A percentile compares a stretch with the other conserved stretches of the same genome.
phyloP scores from a whole-genome alignment of 331 rosid species.

The Spiraea crenata region DNA sequence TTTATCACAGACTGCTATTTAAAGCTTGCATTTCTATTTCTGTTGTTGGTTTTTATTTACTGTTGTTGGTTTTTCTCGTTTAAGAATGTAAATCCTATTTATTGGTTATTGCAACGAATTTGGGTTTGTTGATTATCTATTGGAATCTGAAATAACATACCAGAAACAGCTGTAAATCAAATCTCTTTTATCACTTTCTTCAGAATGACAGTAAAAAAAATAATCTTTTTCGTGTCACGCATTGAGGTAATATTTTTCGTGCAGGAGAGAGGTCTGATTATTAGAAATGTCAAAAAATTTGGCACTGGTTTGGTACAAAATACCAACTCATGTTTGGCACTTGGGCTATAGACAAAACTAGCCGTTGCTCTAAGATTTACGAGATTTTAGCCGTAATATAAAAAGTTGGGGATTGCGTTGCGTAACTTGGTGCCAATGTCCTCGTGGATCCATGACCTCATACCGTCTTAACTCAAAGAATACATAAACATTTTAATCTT shows the following conservation, averaged over 20 bases:
- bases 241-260: no score
- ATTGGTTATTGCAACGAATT: neutral
- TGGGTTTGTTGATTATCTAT: neutral
- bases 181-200: no score
- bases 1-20: neutral
- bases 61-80: neutral
- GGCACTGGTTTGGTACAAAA: neutral
- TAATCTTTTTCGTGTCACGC: no score
- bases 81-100: neutral
- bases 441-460: no score
- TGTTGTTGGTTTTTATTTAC: neutral
- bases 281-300: no score
- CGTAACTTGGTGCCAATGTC: no score
- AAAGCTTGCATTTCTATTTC: neutral
- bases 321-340: neutral
- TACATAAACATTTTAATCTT: no score
- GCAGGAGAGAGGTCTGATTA: no score
- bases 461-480: no score
- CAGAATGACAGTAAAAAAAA: no score
- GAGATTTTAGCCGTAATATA: no score
- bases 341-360: neutral
- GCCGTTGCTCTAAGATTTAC: neutral
- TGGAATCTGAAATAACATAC: neutral
- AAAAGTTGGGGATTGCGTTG: neutral
- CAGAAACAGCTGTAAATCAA: no score